Base-by-base conservation (phyloP, 371 early-diverging fungal species). In the Fennellomyces sp. region DNA sequence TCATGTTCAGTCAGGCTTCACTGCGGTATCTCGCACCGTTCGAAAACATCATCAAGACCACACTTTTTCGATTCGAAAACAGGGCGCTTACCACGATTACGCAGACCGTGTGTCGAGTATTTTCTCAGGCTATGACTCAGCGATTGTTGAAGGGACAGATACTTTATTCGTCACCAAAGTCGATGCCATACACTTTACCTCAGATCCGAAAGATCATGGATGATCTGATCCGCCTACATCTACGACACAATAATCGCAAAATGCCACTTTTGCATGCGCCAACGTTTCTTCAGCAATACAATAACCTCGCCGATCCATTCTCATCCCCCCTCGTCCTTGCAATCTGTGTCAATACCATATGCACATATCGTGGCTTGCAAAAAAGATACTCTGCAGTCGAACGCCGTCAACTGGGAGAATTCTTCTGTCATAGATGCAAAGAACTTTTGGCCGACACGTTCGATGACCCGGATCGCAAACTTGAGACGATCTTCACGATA, bases 401-500 rank as follows among this genome's bases (percentile, higher is more conserved):
- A 35, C 50, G 35, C 2, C 61, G 66, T 30, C 21, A 31, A 3
- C 29, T 65, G 23, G 54, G 50, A 5, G 66, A 65, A 12, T 56
- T 55, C 26, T 61, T 65, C 35, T 65, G 57, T 30, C 26, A 56
- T 8, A 23, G 23, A 12, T 45, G 50, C 13, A 51, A 25, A 35
- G 45, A 52, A 29, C 35, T 41, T 3, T 21, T 65, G 0, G 13
- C 19, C 15, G 66, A 65, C 8, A 56, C 39, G 30, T 65, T 65
- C 47, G 66, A 65, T 29, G 66, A 65, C 21, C 66, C 66, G 0
- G 21, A 56, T 1, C 61, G 52, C n/a, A 28, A 57, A n/a, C 25
- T 65, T 5, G 66, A 65, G 41, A 56, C 66, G 2, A n/a, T 65
- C 12, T 42, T 56, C 7, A 41, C 61, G 23, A 49, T 49, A 7